Evolutionary conservation across 2,329 filamentous ascomycete genomes (phyloP).

Genomic region (Xylaria polymorpha): DNA sequence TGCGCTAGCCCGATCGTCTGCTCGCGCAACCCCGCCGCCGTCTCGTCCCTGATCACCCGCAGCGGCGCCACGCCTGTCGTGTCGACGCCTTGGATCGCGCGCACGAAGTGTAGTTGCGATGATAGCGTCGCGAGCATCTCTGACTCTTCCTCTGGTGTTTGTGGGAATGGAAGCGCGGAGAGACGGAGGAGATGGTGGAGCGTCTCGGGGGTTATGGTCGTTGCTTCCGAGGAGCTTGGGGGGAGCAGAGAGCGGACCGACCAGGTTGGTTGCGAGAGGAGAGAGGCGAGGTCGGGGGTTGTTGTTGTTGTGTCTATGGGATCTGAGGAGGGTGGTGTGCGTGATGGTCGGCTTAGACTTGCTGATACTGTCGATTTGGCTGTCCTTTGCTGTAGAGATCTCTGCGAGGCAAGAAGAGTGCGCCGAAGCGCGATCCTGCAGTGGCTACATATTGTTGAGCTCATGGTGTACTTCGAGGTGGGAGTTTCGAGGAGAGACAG

Average conservation of each 20-base stretch:
- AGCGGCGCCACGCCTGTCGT: conserved; percentile 79
- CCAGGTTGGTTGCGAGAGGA: conserved; percentile 81
- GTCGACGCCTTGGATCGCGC: conserved; percentile 82
- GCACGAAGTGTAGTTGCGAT: conserved; percentile 91
- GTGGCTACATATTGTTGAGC: conserved; percentile 42
- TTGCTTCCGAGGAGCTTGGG: conserved; percentile 43
- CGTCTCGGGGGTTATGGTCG: conserved; percentile 70
- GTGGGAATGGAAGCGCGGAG: conserved; percentile 83
- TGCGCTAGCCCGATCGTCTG: conserved; percentile 69
- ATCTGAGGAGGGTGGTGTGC: conserved; percentile 59
- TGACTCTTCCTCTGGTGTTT: conserved; percentile 69
- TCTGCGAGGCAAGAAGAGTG: conserved; percentile 17
- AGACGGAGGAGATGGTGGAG: conserved; percentile 88
- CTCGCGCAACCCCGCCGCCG: conserved; percentile 63
- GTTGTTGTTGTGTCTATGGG: conserved; percentile 54
- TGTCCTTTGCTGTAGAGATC: conserved; percentile 10
- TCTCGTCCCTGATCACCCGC: conserved; percentile 84
- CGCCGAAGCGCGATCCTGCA: conserved; percentile 44
- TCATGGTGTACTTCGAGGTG: conserved; percentile 37
- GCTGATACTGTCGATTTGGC: conserved; percentile 21
- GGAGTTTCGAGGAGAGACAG: neutral
- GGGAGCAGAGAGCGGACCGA: conserved; percentile 82
- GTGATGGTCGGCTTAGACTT: conserved; percentile 27
- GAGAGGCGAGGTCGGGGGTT: conserved; percentile 48
- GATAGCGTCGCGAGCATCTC: conserved; percentile 79